Conservation (phyloP, 768 basidiomycete species). For the Termitomyces sp. region DNA sequence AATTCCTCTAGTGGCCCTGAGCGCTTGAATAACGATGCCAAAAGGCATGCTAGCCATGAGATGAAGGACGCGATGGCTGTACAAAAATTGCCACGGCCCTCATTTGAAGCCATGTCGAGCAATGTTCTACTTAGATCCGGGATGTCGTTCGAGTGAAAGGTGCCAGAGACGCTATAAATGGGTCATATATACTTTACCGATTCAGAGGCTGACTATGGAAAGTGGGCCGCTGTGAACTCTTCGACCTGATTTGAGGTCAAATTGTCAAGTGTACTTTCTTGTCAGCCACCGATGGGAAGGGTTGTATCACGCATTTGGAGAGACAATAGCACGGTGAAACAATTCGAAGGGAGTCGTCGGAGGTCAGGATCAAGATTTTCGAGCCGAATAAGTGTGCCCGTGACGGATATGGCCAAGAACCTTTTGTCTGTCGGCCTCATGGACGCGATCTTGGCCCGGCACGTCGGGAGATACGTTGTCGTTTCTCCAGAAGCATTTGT, state of each 20-base stretch:
- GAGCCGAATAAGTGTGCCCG: constrained; percentile 1
- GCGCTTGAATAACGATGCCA: constrained; percentile 1
- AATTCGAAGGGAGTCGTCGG: too few relatives aligned
- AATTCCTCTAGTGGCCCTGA: constrained; percentile 5
- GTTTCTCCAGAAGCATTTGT: not conserved
- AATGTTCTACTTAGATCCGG: not conserved
- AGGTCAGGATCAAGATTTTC: not conserved
- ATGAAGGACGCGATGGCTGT: constrained; percentile 9
- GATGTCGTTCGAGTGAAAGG: not conserved
- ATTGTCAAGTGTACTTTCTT: too few relatives aligned
- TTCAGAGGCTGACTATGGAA: constrained; percentile 3
- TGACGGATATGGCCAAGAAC: not conserved
- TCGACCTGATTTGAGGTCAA: too few relatives aligned
- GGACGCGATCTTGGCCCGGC: not conserved
- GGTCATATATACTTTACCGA: not conserved
- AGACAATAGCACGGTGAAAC: not conserved
- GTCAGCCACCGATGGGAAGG: not conserved
- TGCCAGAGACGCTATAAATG: not conserved
- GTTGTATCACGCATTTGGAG: not conserved
- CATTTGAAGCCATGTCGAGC: constrained; percentile 4
- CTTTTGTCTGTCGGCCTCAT: not conserved
- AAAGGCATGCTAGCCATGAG: constrained; percentile 5
- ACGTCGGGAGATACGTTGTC: not conserved
- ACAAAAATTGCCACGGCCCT: not conserved
- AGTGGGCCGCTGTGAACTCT: not conserved